These are phyloP conservation scores for Rhamnella rubrinervis DNA, from an alignment of 331 rosid genomes.

Conservation along the genomic window DNA sequence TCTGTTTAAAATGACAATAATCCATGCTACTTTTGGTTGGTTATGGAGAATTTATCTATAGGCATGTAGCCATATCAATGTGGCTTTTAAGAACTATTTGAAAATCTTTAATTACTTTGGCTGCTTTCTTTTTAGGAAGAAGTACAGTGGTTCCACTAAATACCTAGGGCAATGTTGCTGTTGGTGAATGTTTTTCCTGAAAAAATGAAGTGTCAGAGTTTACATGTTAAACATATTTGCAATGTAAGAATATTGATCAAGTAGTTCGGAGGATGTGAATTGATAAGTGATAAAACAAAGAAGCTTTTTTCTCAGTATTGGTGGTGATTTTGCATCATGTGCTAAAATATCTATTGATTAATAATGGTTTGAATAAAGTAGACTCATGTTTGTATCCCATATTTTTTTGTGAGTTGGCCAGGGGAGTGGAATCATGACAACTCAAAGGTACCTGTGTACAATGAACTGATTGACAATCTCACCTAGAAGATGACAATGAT, in stretches of 20 bases:
- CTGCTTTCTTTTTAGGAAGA: background rate
- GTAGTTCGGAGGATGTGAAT: background rate
- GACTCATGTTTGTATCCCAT: too few species aligned
- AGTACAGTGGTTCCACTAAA: background rate
- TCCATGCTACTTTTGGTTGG: conserved; percentile 1
- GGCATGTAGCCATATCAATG: background rate
- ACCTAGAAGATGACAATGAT: too few species aligned
- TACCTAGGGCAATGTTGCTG: too few species aligned
- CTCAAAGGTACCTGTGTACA: too few species aligned
- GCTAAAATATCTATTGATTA: too few species aligned
- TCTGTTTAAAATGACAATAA: background rate
- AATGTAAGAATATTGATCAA: background rate
- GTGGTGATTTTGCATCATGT: too few species aligned
- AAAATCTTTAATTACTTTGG: background rate
- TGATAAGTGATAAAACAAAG: too few species aligned
- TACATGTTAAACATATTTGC: background rate
- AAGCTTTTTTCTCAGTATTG: too few species aligned
- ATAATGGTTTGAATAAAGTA: too few species aligned
- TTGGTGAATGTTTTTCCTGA: background rate
- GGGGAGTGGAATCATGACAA: too few species aligned
- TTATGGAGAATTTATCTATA: background rate
- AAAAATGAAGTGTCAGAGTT: background rate
- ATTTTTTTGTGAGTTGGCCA: too few species aligned
- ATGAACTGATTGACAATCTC: too few species aligned
- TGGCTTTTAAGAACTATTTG: background rate